Base-by-base conservation (phyloP, 2,329 filamentous ascomycete genomes). In the Gyromitra esculenta region DNA sequence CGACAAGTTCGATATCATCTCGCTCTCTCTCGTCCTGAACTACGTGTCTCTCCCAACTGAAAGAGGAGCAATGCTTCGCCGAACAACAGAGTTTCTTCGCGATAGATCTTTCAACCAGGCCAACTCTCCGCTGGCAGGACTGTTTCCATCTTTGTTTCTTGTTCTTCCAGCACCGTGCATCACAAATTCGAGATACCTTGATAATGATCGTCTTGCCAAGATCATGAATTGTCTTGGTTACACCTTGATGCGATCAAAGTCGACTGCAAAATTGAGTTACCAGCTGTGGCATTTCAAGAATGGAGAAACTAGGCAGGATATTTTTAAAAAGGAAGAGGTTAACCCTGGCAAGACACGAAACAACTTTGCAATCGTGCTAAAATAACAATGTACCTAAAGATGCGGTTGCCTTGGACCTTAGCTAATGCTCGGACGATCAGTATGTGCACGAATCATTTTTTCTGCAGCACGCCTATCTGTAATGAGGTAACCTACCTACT, bases 21-120 rank as follows among this genome's bases (percentile, higher is more conserved):
- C 94, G 64, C 86, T 99, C 31, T 97, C 94, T 7, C 85, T 99
- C 68, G 96, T 99, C 4, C 86, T 99, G 78, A 99, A 99, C 83
- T 99, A 94, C 82, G 94, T 98, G 1, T 92, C 95, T 0, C 90
- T 94, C 80, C 88, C 93, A 1, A 84, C 85, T 41, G 88, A 87
- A 3, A 88, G 94, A 80, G 96, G 96, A 1, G 88, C 92, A 74
- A 99, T 99, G 96, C 87, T 99, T 68, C 86, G 88, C 67, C 89
- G 92, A 52, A 94, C 91, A 43, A 86, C 91, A 13, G 84, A 88
- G 21, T 97, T 97, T 81, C 85, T 77, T 60, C 76, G 73, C 3
- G n/a, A 67, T 63, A 50, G 9, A 73, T 70, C 54, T 69, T 63
- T 75, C 1, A 48, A 15, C 50, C 75, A 63, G 62, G 50, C n/a